Conservation (phyloP, 495 filamentous ascomycete genomes). For the Aspergillus sparsus region DNA sequence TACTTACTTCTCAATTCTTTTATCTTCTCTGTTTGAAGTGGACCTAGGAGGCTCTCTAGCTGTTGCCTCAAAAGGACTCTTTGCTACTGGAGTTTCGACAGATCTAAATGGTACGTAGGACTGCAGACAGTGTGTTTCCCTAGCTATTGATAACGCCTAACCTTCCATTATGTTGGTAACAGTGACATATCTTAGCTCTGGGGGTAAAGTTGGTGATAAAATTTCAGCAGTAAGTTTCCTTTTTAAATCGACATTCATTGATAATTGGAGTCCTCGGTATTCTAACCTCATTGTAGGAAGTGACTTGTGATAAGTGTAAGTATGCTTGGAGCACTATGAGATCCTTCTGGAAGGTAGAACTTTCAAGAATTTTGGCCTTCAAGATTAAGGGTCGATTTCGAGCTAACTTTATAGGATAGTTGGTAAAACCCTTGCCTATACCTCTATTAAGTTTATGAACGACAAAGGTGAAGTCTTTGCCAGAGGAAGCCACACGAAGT, state of each 20-base stretch:
- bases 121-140: background rate
- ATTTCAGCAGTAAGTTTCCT: slow-evolving; percentile 58
- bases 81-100: slow-evolving; percentile 87
- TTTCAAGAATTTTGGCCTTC: background rate
- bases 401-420: slow-evolving; percentile 51
- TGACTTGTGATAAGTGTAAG: slow-evolving; percentile 84
- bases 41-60: slow-evolving; percentile 92
- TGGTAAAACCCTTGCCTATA: slow-evolving; percentile 90
- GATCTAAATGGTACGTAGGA: slow-evolving; percentile 74
- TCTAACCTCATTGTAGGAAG: slow-evolving; percentile 50
- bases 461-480: slow-evolving; percentile 76
- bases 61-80: slow-evolving; percentile 86
- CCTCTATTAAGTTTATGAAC: slow-evolving; percentile 77
- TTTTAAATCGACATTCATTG: background rate
- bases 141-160: background rate
- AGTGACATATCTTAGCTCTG: slow-evolving; percentile 91
- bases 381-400: background rate
- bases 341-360: background rate
- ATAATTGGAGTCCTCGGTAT: background rate
- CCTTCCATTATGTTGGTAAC: background rate
- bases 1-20: slow-evolving; percentile 8
- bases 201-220: slow-evolving; percentile 78
- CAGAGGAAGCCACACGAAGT: slow-evolving; percentile 96
- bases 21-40: slow-evolving; percentile 48
- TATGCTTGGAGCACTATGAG: background rate